Base-by-base conservation (phyloP, 352 stramenopile species). In the Peronospora farinosa region DNA sequence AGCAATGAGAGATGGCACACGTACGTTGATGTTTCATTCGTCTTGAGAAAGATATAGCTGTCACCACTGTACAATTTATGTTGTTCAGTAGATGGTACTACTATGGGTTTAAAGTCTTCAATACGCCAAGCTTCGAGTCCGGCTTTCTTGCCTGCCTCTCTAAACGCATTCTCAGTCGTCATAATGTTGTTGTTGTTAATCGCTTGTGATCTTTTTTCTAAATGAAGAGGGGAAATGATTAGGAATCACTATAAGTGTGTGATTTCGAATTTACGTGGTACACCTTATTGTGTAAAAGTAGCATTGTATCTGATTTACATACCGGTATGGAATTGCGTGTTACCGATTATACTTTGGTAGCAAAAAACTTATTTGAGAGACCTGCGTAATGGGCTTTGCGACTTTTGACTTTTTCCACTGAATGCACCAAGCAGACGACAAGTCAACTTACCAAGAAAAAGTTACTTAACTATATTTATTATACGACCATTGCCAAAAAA, bases 1-100 rank as follows among this genome's bases (percentile, higher is more conserved):
- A 19, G 27, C 3, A 2, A 5, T 9, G 17, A 19, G 9, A 28
- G 33, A 30, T 63, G 9, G 38, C 53, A 41, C 40, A 31, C 28
- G 56, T 60, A 84, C 71, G 63, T 82, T 30, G 52, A 63, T 37
- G 56, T 63, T 51, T 76, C 58, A 46, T 57, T 79, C 2, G 91
- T 97, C 45, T 89, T 79, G 47, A 98, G 75, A 42, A 98, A 86
- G 65, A 98, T 97, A 78, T 98, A 98, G 44, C 81, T 97, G 79
- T 98, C 95, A 37, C 95, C 95, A n/a, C 61, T 83, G 77, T 97
- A 80, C 55, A 98, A 95, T 51, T 85, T 87, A 40, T 94, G 88
- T 48, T 92, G 63, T 6, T 87, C 63, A 40, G 78, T 46, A 11
- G 51, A 32, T 0, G 77, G 48, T 37, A 88, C 62, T 9, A 56